phyloP scores from a whole-genome alignment of 2,329 filamentous ascomycete species.

The Aspergillus ustus region DNA sequence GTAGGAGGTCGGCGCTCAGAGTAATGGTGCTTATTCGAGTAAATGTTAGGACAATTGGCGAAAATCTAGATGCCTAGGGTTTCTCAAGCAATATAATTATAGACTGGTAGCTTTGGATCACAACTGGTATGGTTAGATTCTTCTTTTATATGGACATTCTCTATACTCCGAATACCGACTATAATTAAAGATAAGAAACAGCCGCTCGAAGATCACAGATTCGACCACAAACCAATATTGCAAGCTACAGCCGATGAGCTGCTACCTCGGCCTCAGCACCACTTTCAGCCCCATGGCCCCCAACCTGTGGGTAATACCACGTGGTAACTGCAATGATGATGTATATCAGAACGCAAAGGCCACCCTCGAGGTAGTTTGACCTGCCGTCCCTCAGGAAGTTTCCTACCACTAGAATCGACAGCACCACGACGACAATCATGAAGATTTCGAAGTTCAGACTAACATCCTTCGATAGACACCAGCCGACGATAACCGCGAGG shows the following conservation, averaged over 20 bases:
- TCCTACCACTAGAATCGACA: slow-evolving; percentile 84
- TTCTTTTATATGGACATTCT: background rate
- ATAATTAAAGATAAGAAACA: background rate
- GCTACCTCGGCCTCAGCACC: background rate
- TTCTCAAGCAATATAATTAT: too few species aligned
- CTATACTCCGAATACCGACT: background rate
- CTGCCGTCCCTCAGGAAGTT: slow-evolving; percentile 87
- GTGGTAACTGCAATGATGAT: slow-evolving; percentile 65
- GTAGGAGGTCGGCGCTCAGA: too few species aligned
- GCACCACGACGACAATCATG: slow-evolving; percentile 78
- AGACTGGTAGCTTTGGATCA: too few species aligned
- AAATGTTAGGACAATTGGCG: too few species aligned
- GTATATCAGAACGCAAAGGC: slow-evolving; percentile 72
- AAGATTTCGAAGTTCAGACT: slow-evolving; percentile 86
- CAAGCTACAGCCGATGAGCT: background rate
- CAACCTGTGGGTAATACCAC: slow-evolving; percentile 65
- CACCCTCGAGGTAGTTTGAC: slow-evolving; percentile 87
- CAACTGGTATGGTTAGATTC: too few species aligned
- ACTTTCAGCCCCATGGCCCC: slow-evolving; percentile 14
- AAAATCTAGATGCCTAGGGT: too few species aligned
- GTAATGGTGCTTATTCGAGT: too few species aligned
- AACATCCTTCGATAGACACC: slow-evolving; percentile 73
- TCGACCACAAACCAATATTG: background rate
- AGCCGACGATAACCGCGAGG: slow-evolving; percentile 80
- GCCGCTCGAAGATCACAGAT: background rate